Base-by-base conservation (phyloP, 2,329 filamentous ascomycete genomes). In the Botrytis cinerea region DNA sequence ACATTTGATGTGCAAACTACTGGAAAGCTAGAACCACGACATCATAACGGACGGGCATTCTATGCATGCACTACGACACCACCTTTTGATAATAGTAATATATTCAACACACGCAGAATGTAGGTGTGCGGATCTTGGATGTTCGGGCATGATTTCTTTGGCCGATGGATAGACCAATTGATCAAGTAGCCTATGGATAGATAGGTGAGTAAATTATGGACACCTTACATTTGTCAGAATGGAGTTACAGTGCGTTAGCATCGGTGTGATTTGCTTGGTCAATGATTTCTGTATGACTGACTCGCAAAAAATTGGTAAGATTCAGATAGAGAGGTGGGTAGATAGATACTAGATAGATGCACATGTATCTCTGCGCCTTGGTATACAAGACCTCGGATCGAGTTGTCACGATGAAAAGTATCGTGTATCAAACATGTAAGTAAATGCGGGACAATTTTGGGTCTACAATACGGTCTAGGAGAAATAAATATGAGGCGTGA, bases 321-420 rank as follows among this genome's bases (percentile, higher is more conserved):
- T 43, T 54, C 16, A 35, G 45, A 66, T 66, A 35, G 45, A 66
- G 6, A 16, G 40, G 25, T 10, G 43, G 40, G 43, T 64, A 22
- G 61, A 12, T 64, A 35, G 62, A 48, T 18, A 28, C 14, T 57
- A 8, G 66, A 68, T 68, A 43, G 35, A 43, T 43, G 48, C 35
- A 32, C 66, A 40, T 68, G 20, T 40, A 28, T 16, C 43, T 22
- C n/a, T 22, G 16, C 16, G 10, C 7, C 66, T 43, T 32, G 9
- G 35, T 57, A 57, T 68, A 68, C 35, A 68, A 40, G 25, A 40
- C 48, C 66, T 68, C 66, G 66, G 48, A 68, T 68, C 66, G 66
- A 57, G 48, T 57, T 68, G 25, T 22, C 25, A 32, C 48, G 35
- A n/a, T 57, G 66, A 43, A 57, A 54, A 57, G 5, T 6, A 54